phyloP scores from a whole-genome alignment of 129 eudicot genomes.

The Rutidosis leptorrhynchoides region DNA sequence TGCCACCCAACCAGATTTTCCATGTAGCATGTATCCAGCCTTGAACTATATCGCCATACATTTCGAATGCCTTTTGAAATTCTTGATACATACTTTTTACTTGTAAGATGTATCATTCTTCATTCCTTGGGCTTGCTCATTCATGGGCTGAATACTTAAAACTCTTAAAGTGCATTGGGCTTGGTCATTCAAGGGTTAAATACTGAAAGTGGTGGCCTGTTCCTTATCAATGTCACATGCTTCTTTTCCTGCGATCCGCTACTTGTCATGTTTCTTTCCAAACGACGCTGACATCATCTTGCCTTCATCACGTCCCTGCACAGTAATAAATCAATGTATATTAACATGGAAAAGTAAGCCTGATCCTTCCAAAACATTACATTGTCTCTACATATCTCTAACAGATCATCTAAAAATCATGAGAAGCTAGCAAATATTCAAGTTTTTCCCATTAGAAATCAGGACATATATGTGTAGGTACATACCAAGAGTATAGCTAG shows the following conservation, averaged over 20 bases:
- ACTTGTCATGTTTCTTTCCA: conserved; percentile 29
- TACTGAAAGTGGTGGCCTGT: too few species aligned
- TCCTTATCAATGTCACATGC: conserved; percentile 43
- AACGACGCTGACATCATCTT: conserved; percentile 26
- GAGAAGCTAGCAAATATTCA: neutral
- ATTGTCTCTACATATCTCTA: neutral
- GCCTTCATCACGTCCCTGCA: conserved; percentile 40
- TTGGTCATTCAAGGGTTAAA: too few species aligned
- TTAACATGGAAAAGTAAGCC: neutral
- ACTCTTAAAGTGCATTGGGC: too few species aligned
- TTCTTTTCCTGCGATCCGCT: conserved; percentile 42
- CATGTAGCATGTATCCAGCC: neutral
- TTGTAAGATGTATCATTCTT: too few species aligned
- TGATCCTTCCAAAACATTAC: neutral
- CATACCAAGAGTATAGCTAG: neutral
- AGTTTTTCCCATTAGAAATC: neutral
- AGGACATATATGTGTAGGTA: neutral
- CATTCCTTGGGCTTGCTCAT: too few species aligned
- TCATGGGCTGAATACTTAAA: too few species aligned
- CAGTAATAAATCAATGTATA: neutral
- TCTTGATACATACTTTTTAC: conserved; percentile 37
- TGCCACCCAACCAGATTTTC: neutral
- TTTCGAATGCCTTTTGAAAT: conserved; percentile 31
- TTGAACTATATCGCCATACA: conserved; percentile 28
- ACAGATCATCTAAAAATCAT: conserved; percentile 4